Percentiles rank a stretch among this genome's conserved stretches.
Conservation (phyloP, 257 asterid species). For the Salvia miltiorrhiza region DNA sequence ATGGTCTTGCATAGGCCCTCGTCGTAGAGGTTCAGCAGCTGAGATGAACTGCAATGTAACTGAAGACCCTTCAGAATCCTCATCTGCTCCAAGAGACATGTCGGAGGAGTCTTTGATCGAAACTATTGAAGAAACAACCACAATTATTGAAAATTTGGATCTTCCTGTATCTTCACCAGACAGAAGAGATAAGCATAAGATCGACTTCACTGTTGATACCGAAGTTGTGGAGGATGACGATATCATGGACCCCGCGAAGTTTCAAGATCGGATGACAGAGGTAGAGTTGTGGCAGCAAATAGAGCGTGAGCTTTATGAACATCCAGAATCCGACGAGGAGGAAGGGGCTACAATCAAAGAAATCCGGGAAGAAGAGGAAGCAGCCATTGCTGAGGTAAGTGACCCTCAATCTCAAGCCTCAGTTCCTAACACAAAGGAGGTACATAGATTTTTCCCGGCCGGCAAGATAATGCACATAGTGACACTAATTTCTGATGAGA, state of each 20-base stretch:
- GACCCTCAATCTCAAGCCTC: slow-evolving; percentile 41
- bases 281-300: slow-evolving; percentile 94
- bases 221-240: slow-evolving; percentile 40
- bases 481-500: slow-evolving; percentile 49
- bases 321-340: slow-evolving; percentile 29
- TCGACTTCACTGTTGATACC: slow-evolving; percentile 30
- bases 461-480: slow-evolving; percentile 91
- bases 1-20: slow-evolving; percentile 98
- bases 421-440: slow-evolving; percentile 69
- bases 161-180: slow-evolving; percentile 53
- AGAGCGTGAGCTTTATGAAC: slow-evolving; percentile 79
- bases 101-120: slow-evolving; percentile 51
- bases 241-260: slow-evolving; percentile 37
- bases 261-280: slow-evolving; percentile 78
- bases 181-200: slow-evolving; percentile 24
- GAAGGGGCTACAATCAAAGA: slow-evolving; percentile 56
- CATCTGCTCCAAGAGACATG: slow-evolving; percentile 35
- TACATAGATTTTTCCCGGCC: slow-evolving; percentile 82
- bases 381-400: slow-evolving; percentile 64
- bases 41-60: slow-evolving; percentile 26
- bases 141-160: slow-evolving; percentile 26
- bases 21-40: slow-evolving; percentile 59
- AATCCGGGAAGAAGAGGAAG: slow-evolving; percentile 83
- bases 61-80: slow-evolving; percentile 41
- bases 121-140: slow-evolving; percentile 37